Percentiles rank a stretch among this genome's conserved stretches.
These are phyloP conservation scores for Fusarium fujikuroi DNA, from an alignment of 2,329 filamentous ascomycete species.

Conservation along the genomic window DNA sequence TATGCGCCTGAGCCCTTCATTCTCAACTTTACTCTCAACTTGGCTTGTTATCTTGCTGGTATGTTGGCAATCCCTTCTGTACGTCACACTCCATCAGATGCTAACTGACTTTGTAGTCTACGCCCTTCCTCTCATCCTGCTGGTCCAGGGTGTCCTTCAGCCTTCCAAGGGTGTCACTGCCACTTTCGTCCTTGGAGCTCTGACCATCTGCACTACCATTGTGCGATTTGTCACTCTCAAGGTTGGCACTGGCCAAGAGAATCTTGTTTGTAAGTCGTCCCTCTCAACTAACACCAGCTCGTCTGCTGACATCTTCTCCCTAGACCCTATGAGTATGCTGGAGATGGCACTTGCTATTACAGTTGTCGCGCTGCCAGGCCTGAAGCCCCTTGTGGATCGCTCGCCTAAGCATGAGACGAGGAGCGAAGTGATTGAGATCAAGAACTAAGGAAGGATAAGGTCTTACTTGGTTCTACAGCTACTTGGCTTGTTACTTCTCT, in stretches of 20 bases:
- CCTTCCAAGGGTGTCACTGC: conserved; percentile 28
- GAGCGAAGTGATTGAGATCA: conserved; percentile 7
- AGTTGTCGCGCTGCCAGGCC: conserved; percentile 36
- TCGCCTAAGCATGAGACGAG: conserved; percentile 9
- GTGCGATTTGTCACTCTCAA: conserved; percentile 32
- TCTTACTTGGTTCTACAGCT: too few relatives aligned
- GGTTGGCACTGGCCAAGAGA: conserved; percentile 36
- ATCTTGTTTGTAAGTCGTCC: conserved; percentile 36
- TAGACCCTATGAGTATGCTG: conserved; percentile 40
- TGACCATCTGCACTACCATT: conserved; percentile 34
- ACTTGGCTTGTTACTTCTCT: too few relatives aligned
- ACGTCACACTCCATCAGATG: fast-evolving
- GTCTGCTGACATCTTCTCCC: background rate
- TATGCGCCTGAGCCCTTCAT: conserved; percentile 49
- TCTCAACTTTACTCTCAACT: conserved; percentile 49
- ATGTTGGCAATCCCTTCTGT: background rate
- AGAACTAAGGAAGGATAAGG: conserved; percentile 9
- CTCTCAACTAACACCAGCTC: fast-evolving
- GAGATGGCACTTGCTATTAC: conserved; percentile 33
- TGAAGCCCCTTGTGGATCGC: conserved; percentile 31
- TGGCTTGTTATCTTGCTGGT: conserved; percentile 49
- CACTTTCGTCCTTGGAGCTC: conserved; percentile 32
- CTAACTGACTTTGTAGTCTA: conserved; percentile 42
- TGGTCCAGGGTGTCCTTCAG: conserved; percentile 39
- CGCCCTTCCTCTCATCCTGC: conserved; percentile 45